A percentile compares a stretch with the other conserved stretches of the same genome.
These are phyloP conservation scores for Phialophora expanda DNA, from an alignment of 2,329 filamentous ascomycete genomes.

Conservation along the genomic window DNA sequence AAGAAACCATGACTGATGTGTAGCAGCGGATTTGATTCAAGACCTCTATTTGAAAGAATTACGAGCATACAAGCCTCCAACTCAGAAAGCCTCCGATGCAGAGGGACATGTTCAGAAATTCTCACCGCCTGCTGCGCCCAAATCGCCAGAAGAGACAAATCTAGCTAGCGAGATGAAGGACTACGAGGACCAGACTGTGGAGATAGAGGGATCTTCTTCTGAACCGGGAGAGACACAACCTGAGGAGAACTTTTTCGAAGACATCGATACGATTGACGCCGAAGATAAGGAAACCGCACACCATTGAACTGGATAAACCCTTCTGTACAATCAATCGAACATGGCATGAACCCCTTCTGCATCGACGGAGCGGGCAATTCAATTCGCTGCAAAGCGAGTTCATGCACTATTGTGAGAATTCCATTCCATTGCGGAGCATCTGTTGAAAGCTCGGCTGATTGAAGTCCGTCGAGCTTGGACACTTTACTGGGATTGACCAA, in stretches of 20 bases:
- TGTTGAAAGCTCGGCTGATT: not conserved
- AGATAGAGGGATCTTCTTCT: constrained; percentile 87
- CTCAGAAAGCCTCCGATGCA: constrained; percentile 82
- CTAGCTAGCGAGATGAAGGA: constrained; percentile 89
- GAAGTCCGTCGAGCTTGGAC: not conserved
- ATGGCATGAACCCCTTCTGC: constrained; percentile 22
- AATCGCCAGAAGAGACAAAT: constrained; percentile 91
- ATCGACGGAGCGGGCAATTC: constrained; percentile 8
- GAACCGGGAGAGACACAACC: constrained; percentile 62
- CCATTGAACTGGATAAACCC: constrained; percentile 29
- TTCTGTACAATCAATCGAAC: constrained; percentile 29
- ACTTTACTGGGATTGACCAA: not conserved
- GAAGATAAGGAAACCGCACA: constrained; percentile 45
- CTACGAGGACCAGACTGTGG: constrained; percentile 92
- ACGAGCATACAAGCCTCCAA: constrained; percentile 87
- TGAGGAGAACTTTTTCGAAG: constrained; percentile 81
- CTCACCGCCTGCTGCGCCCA: constrained; percentile 75
- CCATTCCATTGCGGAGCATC: not conserved
- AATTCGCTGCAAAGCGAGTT: not conserved
- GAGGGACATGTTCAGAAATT: constrained; percentile 93
- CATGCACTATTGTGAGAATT: not conserved
- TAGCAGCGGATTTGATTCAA: constrained; percentile 90
- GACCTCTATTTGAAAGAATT: constrained; percentile 97
- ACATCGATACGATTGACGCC: constrained; percentile 63
- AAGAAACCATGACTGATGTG: constrained; percentile 18